Evolutionary conservation across 2,329 filamentous ascomycete species (phyloP), one percentile per base, ranked within the genome.

Genomic region (Escovopsis sp.): DNA sequence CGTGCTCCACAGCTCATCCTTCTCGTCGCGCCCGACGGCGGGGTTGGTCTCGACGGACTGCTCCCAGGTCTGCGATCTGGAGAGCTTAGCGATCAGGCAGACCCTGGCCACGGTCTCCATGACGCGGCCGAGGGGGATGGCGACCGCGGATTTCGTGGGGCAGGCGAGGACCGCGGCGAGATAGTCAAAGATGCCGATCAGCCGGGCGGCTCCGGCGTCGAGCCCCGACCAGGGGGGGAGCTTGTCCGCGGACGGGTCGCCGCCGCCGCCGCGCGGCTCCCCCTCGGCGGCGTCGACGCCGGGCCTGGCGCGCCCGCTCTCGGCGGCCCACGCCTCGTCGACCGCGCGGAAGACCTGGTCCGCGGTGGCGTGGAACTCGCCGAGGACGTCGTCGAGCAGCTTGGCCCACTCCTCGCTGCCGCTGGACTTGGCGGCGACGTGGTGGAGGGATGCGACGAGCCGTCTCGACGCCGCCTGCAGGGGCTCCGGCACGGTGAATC

Each of bases 271-370:
- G 7, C 55, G 52, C 1, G 72, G 66, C 19, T 69, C 68, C 6
- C 58, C 57, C 15, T 72, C 67, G 11, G 8, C 4, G 42, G 8
- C 4, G 42, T 68, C 62, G 32, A 71, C 60, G 4, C 52, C 51
- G 40, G 68, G 59, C 36, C 59, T 57, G 9, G 55, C 55, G 48
- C 72, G 71, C 4, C 68, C 72, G 30, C 72, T 66, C 3, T 70
- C 69, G 1, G 85, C 77, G 51, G 88, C 77, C 82, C 86, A 91
- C 35, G 85, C 81, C 57, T 95, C 88, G 10, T 82, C 63, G 0
- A 94, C 72, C 9, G 80, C 78, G 39, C 88, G 77, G 54, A 94
- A 83, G 1, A 93, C 70, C 48, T 80, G 74, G 53, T 94, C 82
- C 36, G 82, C 77, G 1, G 84, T 82, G 23, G 64, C 61, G 53